These are phyloP conservation scores for Plectosphaerella sp. DNA, from an alignment of 2,329 filamentous ascomycete species.

Conservation along the genomic window DNA sequence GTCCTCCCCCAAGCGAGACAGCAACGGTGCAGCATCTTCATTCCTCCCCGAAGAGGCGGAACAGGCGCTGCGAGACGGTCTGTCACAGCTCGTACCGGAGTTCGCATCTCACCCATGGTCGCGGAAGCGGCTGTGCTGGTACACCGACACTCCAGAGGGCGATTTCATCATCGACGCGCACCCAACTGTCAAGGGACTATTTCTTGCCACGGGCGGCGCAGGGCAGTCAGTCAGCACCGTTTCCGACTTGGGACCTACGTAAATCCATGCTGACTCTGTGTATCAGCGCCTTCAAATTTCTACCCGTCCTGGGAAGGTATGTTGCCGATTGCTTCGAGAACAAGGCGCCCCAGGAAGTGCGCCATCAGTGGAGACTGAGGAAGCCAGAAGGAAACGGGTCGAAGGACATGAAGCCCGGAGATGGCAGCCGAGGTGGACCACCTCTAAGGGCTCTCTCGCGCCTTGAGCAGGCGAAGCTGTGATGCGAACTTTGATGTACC, in stretches of 20 bases:
- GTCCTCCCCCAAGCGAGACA: conserved; percentile 27
- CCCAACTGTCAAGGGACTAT: conserved; percentile 38
- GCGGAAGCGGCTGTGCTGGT: conserved; percentile 55
- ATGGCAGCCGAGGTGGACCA: conserved; percentile 23
- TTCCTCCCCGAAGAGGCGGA: conserved; percentile 47
- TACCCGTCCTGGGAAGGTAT: conserved; percentile 18
- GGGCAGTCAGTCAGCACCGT: conserved; percentile 25
- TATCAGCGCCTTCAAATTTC: conserved; percentile 19
- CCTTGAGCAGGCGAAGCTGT: conserved; percentile 23
- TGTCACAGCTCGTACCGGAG: conserved; percentile 49
- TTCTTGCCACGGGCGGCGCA: conserved; percentile 41
- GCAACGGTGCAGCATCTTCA: conserved; percentile 34
- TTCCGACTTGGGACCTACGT: background rate
- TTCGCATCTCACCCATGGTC: conserved; percentile 47
- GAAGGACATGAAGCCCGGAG: conserved; percentile 14
- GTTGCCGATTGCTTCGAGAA: conserved; percentile 27
- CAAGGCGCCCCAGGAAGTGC: conserved; percentile 19
- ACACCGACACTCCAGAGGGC: conserved; percentile 59
- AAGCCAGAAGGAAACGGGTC: conserved; percentile 1
- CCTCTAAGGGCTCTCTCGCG: conserved; percentile 16
- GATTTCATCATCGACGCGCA: conserved; percentile 58
- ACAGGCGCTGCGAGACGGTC: conserved; percentile 42
- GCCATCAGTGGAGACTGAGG: conserved; percentile 23
- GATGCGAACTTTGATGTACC: background rate
- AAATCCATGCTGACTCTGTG: fast-evolving